Base-by-base conservation (phyloP, 768 basidiomycete genomes). In the Mycena latifolia region DNA sequence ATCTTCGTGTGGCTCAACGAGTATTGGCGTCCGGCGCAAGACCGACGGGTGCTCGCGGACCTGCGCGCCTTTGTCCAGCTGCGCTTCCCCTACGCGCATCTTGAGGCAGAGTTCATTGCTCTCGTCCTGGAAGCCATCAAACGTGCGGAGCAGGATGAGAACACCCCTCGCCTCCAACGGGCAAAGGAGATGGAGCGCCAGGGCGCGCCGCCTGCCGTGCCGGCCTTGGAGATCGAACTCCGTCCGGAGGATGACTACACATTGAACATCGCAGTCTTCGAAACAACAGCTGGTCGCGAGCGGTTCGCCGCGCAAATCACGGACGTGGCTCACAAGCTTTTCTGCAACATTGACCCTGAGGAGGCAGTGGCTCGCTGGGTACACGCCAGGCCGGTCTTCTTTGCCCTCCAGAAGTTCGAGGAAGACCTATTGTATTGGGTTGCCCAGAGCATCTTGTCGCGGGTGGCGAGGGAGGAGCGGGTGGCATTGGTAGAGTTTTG, bases 1-100 rank as follows among this genome's bases (percentile, higher is more conserved):
- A 71, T 93, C 61, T 83, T 87, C 69, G 79, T 83, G n/a, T 94
- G 92, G 92, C 80, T 92, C n/a, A 85, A 89, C 62, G 77, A 81
- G 39, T 85, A 92, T 72, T 94, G 92, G 92, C 79, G 82, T 37
- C 77, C 79, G n/a, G 81, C 81, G 1, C 73, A 77, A 5, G 92
- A 94, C 58, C 70, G 67, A 0, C 77, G 81, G 5, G 75, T 84
- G 22, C 74, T 85, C 52, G 72, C 69, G 29, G 62, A 56, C 17
- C 72, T 80, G 15, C 73, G 74, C 48, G 24, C 28, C 8, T 78
- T 78, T 64, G 69, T 71, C 22, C 9, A 73, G 5, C 58, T 66
- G 17, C 63, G 66, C 9, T 69, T 84, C 28, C 52, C 73, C 5
- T 57, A 56, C 43, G 64, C 35, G 22, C 77, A 76, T 31, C 69